A percentile compares a stretch with the other conserved stretches of the same genome.
These are phyloP conservation scores for Sordariomycetes sp. DNA, from an alignment of 2,329 filamentous ascomycete species.

Conservation along the genomic window DNA sequence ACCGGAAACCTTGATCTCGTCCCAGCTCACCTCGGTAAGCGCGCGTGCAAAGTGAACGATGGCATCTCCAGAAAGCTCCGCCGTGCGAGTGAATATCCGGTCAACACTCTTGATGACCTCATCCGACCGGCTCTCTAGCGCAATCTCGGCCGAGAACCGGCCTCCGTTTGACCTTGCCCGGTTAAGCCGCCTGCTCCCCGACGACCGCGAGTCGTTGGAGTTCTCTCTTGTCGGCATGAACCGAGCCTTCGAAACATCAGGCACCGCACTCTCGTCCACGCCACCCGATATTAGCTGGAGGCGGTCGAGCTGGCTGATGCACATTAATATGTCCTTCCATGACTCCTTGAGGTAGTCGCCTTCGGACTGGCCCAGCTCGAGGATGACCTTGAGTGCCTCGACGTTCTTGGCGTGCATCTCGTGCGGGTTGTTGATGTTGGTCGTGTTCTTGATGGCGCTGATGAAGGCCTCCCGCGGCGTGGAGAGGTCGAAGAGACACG, in stretches of 20 bases:
- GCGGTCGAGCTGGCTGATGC: constrained; percentile 89
- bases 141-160: constrained; percentile 66
- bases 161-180: constrained; percentile 40
- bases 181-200: constrained; percentile 29
- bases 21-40: constrained; percentile 93
- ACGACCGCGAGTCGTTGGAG: constrained; percentile 29
- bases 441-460: constrained; percentile 82
- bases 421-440: constrained; percentile 88
- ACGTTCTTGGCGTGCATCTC: constrained; percentile 96
- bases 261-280: constrained; percentile 83
- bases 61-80: constrained; percentile 82
- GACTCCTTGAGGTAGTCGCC: constrained; percentile 82
- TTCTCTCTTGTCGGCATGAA: constrained; percentile 42
- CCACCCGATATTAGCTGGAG: constrained; percentile 92
- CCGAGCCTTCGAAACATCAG: constrained; percentile 79
- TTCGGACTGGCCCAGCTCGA: constrained; percentile 88
- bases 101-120: constrained; percentile 91
- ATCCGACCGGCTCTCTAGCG: constrained; percentile 82
- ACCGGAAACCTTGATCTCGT: constrained; percentile 95
- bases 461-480: constrained; percentile 95
- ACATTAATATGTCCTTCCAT: constrained; percentile 92
- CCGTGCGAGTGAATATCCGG: constrained; percentile 92
- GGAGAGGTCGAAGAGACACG: constrained; percentile 84
- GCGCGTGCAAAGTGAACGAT: constrained; percentile 93
- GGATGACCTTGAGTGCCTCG: constrained; percentile 80